Percentiles rank a stretch among this genome's conserved stretches.
These are phyloP conservation scores for Lolium multiflorum DNA, from an alignment of 176 grass and related monocot genomes.

Conservation along the genomic window DNA sequence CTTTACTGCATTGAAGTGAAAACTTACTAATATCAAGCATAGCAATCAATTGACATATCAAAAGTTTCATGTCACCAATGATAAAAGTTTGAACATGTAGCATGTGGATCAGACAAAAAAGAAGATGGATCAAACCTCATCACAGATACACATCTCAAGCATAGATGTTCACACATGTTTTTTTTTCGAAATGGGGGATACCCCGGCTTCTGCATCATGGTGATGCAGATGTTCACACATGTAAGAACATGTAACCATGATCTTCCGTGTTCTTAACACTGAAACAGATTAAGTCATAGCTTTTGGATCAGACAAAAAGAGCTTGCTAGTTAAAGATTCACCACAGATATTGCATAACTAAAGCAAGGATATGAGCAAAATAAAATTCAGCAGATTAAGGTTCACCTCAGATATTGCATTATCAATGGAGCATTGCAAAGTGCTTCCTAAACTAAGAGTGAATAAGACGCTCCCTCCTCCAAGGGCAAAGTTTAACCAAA, in stretches of 20 bases:
- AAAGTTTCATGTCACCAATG: background rate
- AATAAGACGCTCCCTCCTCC: background rate
- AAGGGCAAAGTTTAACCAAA: background rate
- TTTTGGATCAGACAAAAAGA: background rate
- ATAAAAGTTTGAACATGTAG: background rate
- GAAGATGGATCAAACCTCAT: background rate
- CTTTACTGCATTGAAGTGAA: background rate
- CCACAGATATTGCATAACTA: background rate
- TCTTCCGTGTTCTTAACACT: background rate
- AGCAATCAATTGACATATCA: background rate
- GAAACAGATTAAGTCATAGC: slow-evolving; percentile 1
- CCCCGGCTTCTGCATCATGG: too few species aligned
- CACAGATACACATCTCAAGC: background rate
- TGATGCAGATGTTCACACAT: background rate
- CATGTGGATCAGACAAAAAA: background rate
- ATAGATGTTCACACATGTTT: too few species aligned
- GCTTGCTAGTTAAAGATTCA: background rate
- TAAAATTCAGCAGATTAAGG: background rate
- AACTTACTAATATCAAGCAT: background rate
- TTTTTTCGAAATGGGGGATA: too few species aligned
- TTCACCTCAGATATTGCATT: background rate
- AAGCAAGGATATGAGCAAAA: background rate
- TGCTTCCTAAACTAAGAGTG: background rate
- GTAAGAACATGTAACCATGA: background rate
- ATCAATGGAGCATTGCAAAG: background rate